phyloP scores from a whole-genome alignment of 352 stramenopile species.

The Thalassiosira hispida region DNA sequence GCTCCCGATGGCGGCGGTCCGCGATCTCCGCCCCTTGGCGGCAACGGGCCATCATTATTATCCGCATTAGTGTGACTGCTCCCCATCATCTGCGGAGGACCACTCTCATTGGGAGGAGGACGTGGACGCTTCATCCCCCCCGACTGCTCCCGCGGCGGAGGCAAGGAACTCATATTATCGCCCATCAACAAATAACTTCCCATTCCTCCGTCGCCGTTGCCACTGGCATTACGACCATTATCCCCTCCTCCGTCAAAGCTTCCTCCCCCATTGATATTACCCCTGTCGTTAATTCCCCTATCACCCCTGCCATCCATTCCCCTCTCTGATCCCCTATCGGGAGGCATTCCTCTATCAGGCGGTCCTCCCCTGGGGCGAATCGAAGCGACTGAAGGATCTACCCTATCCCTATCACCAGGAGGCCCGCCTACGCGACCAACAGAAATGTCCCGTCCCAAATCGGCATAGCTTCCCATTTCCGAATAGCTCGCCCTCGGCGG shows the following conservation, averaged over 20 bases:
- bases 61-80: background rate
- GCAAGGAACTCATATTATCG: constrained; percentile 6
- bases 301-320: no score
- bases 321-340: no score
- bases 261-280: no score
- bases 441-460: constrained; percentile 3
- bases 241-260: no score
- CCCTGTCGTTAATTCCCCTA: no score
- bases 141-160: background rate
- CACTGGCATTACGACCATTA: background rate
- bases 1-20: no score
- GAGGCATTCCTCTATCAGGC: no score
- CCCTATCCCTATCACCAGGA: background rate
- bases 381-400: no score
- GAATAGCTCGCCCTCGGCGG: constrained; percentile 2
- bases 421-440: background rate
- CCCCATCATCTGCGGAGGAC: background rate
- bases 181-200: constrained; percentile 22
- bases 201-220: background rate
- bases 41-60: background rate
- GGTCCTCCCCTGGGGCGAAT: no score
- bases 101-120: background rate
- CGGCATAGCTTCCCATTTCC: constrained; percentile 12
- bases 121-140: constrained; percentile 16
- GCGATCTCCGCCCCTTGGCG: no score